These are phyloP conservation scores for Saussurea involucrata DNA, from an alignment of 129 eudicot genomes.

Conservation along the genomic window DNA sequence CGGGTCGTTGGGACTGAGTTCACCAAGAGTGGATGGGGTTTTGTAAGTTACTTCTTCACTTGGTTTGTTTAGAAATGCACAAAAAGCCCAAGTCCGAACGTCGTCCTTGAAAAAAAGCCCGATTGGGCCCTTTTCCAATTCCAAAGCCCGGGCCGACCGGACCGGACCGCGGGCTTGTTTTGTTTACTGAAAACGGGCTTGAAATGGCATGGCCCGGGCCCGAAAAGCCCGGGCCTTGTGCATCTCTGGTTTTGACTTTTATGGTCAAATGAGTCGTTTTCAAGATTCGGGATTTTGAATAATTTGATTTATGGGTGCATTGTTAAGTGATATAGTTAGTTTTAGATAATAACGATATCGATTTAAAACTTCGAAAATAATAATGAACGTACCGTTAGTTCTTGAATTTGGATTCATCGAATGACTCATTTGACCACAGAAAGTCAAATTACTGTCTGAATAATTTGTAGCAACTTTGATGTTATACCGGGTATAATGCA, in stretches of 20 bases:
- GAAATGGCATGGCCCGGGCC: not conserved
- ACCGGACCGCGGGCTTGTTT: too few relatives aligned
- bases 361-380: too few relatives aligned
- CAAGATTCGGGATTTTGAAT: not conserved
- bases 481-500: too few relatives aligned
- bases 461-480: too few relatives aligned
- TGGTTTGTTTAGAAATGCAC: too few relatives aligned
- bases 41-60: slow-evolving; percentile 49
- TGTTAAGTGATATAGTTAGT: too few relatives aligned
- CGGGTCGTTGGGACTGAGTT: slow-evolving; percentile 83
- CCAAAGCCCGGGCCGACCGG: not conserved
- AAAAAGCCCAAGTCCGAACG: not conserved
- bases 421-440: too few relatives aligned
- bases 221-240: not conserved
- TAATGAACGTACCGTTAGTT: too few relatives aligned
- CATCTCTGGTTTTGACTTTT: not conserved
- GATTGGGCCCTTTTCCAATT: not conserved
- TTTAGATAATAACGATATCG: too few relatives aligned
- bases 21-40: slow-evolving; percentile 93
- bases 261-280: not conserved
- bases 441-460: too few relatives aligned
- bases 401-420: too few relatives aligned
- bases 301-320: not conserved
- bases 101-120: not conserved
- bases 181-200: too few relatives aligned